A percentile compares a stretch with the other conserved stretches of the same genome.
These are phyloP conservation scores for Ammopiptanthus mongolicus DNA, from an alignment of 306 rosid genomes.

Conservation along the genomic window DNA sequence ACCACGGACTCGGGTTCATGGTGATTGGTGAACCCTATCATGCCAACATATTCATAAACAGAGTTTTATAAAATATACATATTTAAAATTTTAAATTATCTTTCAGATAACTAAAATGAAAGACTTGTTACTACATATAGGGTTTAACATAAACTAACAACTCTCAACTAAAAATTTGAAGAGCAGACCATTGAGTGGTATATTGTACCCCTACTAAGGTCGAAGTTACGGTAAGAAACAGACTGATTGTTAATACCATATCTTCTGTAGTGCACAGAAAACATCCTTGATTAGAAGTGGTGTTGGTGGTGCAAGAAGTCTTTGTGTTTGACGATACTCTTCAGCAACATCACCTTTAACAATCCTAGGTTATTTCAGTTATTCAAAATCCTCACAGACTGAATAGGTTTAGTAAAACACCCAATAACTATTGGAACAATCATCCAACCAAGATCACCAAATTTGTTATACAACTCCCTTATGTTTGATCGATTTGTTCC, in stretches of 20 bases:
- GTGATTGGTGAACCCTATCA: not conserved
- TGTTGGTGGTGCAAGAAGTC: constrained; percentile 72
- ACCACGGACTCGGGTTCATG: not conserved
- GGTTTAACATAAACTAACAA: not conserved
- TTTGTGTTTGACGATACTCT: constrained; percentile 86
- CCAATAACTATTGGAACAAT: constrained; percentile 18
- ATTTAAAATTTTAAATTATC: not conserved
- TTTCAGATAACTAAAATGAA: not conserved
- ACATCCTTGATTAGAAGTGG: constrained; percentile 76
- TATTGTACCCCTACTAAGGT: not conserved
- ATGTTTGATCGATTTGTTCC: constrained; percentile 68
- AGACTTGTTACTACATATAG: not conserved
- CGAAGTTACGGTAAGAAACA: constrained; percentile 6
- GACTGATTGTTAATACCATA: constrained; percentile 47
- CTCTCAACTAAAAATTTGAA: not conserved
- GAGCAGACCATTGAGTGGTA: not conserved
- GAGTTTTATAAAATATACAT: not conserved
- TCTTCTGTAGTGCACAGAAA: constrained; percentile 60
- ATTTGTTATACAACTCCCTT: constrained; percentile 76
- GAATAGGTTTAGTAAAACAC: constrained; percentile 20
- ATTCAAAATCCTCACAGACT: constrained; percentile 19
- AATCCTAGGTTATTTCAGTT: constrained; percentile 24
- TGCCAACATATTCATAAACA: not conserved
- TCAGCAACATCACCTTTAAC: constrained; percentile 94
- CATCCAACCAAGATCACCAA: constrained; percentile 85